Percentiles rank a stretch among this genome's conserved stretches.
Conservation (phyloP, 805 yeast genomes). For the Ogataea parapolymorpha region DNA sequence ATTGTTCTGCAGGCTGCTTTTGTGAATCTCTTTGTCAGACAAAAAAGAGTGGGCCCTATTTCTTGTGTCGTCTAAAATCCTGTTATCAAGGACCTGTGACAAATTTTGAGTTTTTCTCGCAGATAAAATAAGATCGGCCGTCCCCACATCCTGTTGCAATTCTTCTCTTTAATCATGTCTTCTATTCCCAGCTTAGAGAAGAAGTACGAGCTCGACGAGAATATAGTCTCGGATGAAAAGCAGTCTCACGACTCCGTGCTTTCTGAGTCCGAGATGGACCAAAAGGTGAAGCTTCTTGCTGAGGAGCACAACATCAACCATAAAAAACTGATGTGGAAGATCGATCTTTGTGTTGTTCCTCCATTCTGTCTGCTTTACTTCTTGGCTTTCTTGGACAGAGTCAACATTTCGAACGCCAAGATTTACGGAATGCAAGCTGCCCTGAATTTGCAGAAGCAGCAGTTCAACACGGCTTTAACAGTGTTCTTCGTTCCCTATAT, state of each 20-base stretch:
- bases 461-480: conserved; percentile 63
- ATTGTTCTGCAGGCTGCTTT: too few relatives aligned
- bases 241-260: conserved; percentile 12
- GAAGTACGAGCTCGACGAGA: conserved; percentile 17
- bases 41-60: neutral
- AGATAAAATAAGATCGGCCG: neutral
- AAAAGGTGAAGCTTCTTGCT: conserved; percentile 37
- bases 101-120: neutral
- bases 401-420: conserved; percentile 78
- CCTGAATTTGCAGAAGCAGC: conserved; percentile 51
- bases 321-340: conserved; percentile 54
- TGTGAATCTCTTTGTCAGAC: too few relatives aligned
- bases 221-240: conserved; percentile 9
- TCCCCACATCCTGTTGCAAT: neutral
- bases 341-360: conserved; percentile 68
- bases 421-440: conserved; percentile 63
- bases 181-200: conserved; percentile 19
- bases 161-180: conserved; percentile 12
- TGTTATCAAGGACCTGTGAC: neutral
- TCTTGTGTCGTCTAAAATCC: neutral
- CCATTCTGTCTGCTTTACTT: conserved; percentile 74
- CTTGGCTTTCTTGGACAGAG: conserved; percentile 76
- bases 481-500: conserved; percentile 72
- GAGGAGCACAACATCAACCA: conserved; percentile 49
- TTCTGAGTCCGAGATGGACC: conserved; percentile 24